Percentiles rank a stretch among this genome's conserved stretches.
Conservation (phyloP, 116 monocot species). For the Trichopus zeylanicus region DNA sequence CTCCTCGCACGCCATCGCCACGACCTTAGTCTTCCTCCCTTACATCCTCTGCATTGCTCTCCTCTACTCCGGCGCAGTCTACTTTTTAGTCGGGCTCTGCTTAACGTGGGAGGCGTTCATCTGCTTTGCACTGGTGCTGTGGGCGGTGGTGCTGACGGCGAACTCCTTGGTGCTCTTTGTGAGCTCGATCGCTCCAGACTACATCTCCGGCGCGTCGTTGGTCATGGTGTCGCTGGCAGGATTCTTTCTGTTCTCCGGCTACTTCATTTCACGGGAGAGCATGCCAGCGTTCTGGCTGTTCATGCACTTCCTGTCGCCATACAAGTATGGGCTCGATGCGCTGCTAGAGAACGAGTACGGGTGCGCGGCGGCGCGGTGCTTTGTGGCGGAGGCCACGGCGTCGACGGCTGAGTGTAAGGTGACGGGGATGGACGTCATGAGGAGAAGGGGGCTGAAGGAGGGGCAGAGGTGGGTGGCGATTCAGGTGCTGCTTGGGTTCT, state of each 20-base stretch:
- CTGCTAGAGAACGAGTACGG: constrained; percentile 80
- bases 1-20: constrained; percentile 75
- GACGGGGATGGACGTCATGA: constrained; percentile 53
- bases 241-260: constrained; percentile 95
- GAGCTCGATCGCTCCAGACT: constrained; percentile 77
- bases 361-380: constrained; percentile 59
- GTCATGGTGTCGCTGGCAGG: constrained; percentile 68
- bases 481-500: constrained; percentile 71
- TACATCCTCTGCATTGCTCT: constrained; percentile 73
- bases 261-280: constrained; percentile 71
- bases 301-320: constrained; percentile 80
- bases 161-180: constrained; percentile 92
- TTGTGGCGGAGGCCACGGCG: constrained; percentile 26
- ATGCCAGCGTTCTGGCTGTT: constrained; percentile 85
- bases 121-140: constrained; percentile 57
- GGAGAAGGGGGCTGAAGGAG: constrained; percentile 32
- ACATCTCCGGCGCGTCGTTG: constrained; percentile 85
- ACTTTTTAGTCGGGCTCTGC: constrained; percentile 88
- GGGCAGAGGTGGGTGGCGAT: constrained; percentile 62
- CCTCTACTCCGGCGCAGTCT: constrained; percentile 61
- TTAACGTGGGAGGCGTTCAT: constrained; percentile 46
- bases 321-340: constrained; percentile 83
- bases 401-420: constrained; percentile 23
- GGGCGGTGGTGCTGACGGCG: constrained; percentile 75
- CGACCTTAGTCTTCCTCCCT: constrained; percentile 83